Percentiles rank a stretch among this genome's conserved stretches.
These are phyloP conservation scores for Monosporascus sp. DNA, from an alignment of 2,329 filamentous ascomycete genomes.

Conservation along the genomic window DNA sequence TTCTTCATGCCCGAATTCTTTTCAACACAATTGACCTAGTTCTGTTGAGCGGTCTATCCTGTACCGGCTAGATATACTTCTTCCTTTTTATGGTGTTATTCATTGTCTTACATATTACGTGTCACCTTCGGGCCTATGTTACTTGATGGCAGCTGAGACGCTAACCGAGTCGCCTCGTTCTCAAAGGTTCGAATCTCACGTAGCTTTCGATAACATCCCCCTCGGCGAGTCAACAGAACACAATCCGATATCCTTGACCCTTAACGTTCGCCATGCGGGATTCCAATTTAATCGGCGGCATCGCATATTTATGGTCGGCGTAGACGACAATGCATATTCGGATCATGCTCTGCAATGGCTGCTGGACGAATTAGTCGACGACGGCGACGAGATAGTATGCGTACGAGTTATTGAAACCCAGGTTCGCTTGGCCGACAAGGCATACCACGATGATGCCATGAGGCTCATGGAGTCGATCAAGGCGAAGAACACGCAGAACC, in stretches of 20 bases:
- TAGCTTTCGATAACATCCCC: slow-evolving; percentile 56
- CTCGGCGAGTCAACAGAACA: slow-evolving; percentile 53
- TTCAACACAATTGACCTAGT: not conserved
- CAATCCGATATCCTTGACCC: slow-evolving; percentile 65
- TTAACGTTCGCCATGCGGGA: slow-evolving; percentile 80
- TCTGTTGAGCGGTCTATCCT: not conserved
- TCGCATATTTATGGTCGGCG: slow-evolving; percentile 83
- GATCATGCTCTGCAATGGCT: slow-evolving; percentile 91
- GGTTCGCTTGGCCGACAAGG: slow-evolving; percentile 59
- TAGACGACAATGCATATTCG: slow-evolving; percentile 87
- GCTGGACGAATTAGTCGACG: slow-evolving; percentile 84
- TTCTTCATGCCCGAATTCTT: not conserved
- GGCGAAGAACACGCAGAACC: slow-evolving; percentile 70
- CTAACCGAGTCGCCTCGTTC: slow-evolving; percentile 26
- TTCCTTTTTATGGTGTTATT: slow-evolving; percentile 1
- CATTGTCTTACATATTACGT: slow-evolving; percentile 4
- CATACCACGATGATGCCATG: slow-evolving; percentile 72
- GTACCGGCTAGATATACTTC: not conserved
- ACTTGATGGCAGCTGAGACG: slow-evolving; percentile 27
- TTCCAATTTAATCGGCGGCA: slow-evolving; percentile 77
- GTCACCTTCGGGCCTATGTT: slow-evolving; percentile 2
- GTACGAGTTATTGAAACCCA: slow-evolving; percentile 84
- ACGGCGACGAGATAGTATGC: slow-evolving; percentile 90
- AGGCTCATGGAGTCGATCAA: slow-evolving; percentile 71
- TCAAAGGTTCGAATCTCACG: slow-evolving; percentile 52